phyloP scores from a whole-genome alignment of 73 alveolate species.

The Tetrahymena borealis region DNA sequence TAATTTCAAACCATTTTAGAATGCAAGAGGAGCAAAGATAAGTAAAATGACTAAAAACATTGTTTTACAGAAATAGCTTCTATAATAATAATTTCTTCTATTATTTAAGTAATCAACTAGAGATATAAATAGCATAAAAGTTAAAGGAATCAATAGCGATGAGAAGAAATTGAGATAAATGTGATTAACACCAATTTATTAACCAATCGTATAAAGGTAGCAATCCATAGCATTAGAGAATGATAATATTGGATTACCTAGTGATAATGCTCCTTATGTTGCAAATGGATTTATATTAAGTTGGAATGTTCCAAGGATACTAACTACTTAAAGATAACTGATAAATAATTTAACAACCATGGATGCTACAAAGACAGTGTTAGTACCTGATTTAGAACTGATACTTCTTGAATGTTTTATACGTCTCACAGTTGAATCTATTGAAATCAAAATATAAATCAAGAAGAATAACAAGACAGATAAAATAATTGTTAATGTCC shows the following conservation, averaged over 20 bases:
- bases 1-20: background rate
- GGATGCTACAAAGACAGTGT: background rate
- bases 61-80: background rate
- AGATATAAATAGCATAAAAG: background rate
- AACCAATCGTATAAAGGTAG: background rate
- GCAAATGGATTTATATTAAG: background rate
- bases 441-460: background rate
- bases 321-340: background rate
- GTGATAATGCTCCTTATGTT: background rate
- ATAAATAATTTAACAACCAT: background rate
- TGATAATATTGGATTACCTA: background rate
- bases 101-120: background rate
- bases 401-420: background rate
- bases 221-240: slow-evolving; percentile 3
- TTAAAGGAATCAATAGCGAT: background rate
- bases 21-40: background rate
- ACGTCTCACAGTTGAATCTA: background rate
- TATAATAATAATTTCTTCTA: background rate
- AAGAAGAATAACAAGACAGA: background rate
- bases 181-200: background rate
- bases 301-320: background rate
- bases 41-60: background rate
- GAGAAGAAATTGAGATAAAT: background rate
- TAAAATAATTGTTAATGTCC: background rate
- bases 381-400: background rate